phyloP scores from a whole-genome alignment of 768 basidiomycete genomes.

The Pisolithus microcarpus region DNA sequence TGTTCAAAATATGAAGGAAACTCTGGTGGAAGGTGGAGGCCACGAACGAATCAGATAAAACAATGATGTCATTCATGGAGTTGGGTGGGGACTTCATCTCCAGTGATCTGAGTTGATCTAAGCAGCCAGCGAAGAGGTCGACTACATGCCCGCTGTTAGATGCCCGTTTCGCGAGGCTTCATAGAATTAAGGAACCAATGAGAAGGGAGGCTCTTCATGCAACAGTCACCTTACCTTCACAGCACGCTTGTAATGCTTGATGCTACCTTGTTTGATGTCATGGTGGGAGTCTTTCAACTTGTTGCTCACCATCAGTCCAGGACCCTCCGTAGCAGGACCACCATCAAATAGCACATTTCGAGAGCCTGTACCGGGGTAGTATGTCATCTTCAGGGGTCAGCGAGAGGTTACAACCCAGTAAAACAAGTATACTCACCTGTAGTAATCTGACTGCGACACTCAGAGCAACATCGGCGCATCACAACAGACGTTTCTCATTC shows the following conservation, averaged over 20 bases:
- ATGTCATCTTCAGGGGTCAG: slow-evolving; percentile 51
- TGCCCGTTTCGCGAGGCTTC: slow-evolving; percentile 89
- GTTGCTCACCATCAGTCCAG: slow-evolving; percentile 94
- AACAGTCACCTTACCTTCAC: too few species aligned
- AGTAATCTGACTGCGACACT: slow-evolving; percentile 92
- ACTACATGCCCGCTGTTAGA: slow-evolving; percentile 93
- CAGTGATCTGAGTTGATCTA: slow-evolving; percentile 94
- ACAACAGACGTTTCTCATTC: slow-evolving; percentile 83
- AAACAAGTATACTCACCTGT: slow-evolving; percentile 45
- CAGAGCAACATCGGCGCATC: slow-evolving; percentile 93
- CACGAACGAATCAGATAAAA: too few species aligned
- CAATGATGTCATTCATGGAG: slow-evolving; percentile 74
- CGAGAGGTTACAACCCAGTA: neutral
- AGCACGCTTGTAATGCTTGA: slow-evolving; percentile 43
- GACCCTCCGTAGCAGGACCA: slow-evolving; percentile 93
- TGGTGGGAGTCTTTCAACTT: slow-evolving; percentile 97
- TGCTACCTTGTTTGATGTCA: slow-evolving; percentile 84
- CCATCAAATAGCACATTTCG: slow-evolving; percentile 95
- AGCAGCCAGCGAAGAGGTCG: slow-evolving; percentile 93
- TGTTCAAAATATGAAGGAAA: too few species aligned
- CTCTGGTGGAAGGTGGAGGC: too few species aligned
- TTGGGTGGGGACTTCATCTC: slow-evolving; percentile 95
- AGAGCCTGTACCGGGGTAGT: slow-evolving; percentile 92
- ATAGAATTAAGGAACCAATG: too few species aligned
- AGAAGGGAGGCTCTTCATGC: too few species aligned